These are phyloP conservation scores for Postia placenta DNA, from an alignment of 768 basidiomycete species.

Conservation along the genomic window DNA sequence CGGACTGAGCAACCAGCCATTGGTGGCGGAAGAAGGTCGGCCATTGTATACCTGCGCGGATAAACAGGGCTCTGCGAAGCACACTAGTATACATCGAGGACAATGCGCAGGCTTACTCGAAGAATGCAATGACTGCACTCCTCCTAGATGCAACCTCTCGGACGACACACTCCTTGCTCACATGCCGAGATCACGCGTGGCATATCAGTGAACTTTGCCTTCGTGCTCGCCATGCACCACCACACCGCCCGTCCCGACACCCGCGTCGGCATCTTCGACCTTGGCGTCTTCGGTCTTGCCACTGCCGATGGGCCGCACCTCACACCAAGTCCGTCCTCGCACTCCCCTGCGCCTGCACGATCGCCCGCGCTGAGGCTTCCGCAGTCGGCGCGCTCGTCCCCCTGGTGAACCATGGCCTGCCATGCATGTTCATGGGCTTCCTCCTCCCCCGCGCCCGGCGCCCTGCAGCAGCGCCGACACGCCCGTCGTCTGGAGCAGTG, in stretches of 20 bases:
- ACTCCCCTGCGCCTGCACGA: background rate
- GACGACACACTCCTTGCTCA: background rate
- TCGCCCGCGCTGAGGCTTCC: background rate
- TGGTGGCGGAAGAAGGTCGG: no score
- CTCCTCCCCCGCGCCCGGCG: slow-evolving; percentile 59
- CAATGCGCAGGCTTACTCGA: no score
- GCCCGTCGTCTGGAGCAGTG: slow-evolving; percentile 85
- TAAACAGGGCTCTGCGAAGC: no score
- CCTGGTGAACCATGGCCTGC: slow-evolving; percentile 79
- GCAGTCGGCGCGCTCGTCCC: slow-evolving; percentile 73
- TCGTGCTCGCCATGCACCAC: slow-evolving; percentile 52
- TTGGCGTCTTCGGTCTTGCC: slow-evolving; percentile 92
- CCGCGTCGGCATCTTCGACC: slow-evolving; percentile 83
- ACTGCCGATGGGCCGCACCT: slow-evolving; percentile 71
- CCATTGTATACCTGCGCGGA: no score
- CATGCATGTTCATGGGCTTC: slow-evolving; percentile 98
- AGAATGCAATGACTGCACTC: no score
- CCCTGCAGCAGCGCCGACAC: slow-evolving; percentile 54
- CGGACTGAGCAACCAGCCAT: no score
- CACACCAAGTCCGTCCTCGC: slow-evolving; percentile 47
- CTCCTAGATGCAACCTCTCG: no score
- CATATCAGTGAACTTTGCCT: slow-evolving; percentile 73
- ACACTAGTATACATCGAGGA: no score
- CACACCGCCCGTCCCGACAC: slow-evolving; percentile 32
- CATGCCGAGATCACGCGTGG: background rate